phyloP scores from a whole-genome alignment of 495 filamentous ascomycete species.

The Apiosordaria backusii region DNA sequence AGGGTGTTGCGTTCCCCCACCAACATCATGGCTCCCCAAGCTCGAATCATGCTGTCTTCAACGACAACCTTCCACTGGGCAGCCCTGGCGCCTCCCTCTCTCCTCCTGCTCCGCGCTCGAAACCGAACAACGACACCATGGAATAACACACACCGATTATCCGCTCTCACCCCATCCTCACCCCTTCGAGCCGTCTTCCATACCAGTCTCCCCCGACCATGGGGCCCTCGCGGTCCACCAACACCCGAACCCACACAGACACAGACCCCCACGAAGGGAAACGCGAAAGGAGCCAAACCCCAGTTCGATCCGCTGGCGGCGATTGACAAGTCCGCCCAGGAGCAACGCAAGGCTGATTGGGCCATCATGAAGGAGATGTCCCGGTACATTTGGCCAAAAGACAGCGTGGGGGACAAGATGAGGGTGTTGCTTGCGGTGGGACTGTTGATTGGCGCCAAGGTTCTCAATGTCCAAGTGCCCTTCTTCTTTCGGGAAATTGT shows the following conservation, averaged over 20 bases:
- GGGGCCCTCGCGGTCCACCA: constrained; percentile 4
- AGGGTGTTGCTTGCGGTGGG: constrained; percentile 78
- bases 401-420: constrained; percentile 74
- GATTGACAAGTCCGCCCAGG: constrained; percentile 60
- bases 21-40: constrained; percentile 27
- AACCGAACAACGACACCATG: not conserved
- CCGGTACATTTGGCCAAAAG: constrained; percentile 95
- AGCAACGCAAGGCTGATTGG: constrained; percentile 96
- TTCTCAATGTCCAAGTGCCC: constrained; percentile 94
- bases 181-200: constrained; percentile 24
- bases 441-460: constrained; percentile 84
- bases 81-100: not conserved
- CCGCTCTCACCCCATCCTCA: constrained; percentile 6
- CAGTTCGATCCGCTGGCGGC: constrained; percentile 29
- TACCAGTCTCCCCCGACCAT: constrained; percentile 17
- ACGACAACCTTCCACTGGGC: constrained; percentile 15
- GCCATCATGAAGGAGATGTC: constrained; percentile 98
- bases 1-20: not conserved
- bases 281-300: constrained; percentile 10
- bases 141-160: not conserved
- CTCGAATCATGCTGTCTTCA: constrained; percentile 28
- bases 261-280: not conserved
- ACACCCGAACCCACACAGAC: constrained; percentile 9
- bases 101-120: constrained; percentile 14
- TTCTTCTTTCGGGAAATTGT: constrained; percentile 99